Base-by-base conservation (phyloP, 495 filamentous ascomycete genomes). In the Aspergillus asperescens region DNA sequence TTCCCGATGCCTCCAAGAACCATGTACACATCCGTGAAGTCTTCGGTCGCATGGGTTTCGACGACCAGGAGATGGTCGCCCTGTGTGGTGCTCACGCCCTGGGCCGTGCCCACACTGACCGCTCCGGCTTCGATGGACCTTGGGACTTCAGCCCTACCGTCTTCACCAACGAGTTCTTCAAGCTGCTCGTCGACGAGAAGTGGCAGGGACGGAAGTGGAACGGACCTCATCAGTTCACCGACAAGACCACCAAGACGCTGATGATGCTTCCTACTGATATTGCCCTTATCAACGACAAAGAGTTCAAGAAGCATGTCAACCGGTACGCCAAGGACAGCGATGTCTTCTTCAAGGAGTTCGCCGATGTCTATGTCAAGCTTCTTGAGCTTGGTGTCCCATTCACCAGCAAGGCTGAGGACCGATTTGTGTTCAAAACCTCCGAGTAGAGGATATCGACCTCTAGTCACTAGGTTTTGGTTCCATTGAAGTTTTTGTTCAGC, bases 211-310 rank as follows among this genome's bases (percentile, higher is more conserved):
- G 81, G 74, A 95, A 95, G 83, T 97, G 93, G 93, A 82, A 92
- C 65, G 93, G 93, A 16, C 90, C 90, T 29, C 77, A 77, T 63
- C 80, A 95, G 79, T 91, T 81, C 69, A 80, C 90, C 70, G 93
- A 98, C 74, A 83, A 85, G 71, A 77, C 72, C 63, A 90, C 83
- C 59, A 88, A 90, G 78, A 79, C 79, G 41, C 74, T 98, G 59
- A 98, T 98, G 93, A 98, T 98, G 93, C 75, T 98, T 62, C 93
- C 93, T 51, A 84, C 89, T 50, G 93, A 98, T 65, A 83, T 94
- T 72, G 89, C 83, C 28, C 71, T 98, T 42, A 69, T 93, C 68
- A 84, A 90, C 74, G 93, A 98, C 74, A 89, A 92, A 78, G 76
- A 72, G 44, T 95, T 97, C 82, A 83, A 78, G 75, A 72, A 80